Percentiles rank a stretch among this genome's conserved stretches.
Evolutionary conservation across 257 asterid species (phyloP).

Genomic region (Nicotiana paniculata): DNA sequence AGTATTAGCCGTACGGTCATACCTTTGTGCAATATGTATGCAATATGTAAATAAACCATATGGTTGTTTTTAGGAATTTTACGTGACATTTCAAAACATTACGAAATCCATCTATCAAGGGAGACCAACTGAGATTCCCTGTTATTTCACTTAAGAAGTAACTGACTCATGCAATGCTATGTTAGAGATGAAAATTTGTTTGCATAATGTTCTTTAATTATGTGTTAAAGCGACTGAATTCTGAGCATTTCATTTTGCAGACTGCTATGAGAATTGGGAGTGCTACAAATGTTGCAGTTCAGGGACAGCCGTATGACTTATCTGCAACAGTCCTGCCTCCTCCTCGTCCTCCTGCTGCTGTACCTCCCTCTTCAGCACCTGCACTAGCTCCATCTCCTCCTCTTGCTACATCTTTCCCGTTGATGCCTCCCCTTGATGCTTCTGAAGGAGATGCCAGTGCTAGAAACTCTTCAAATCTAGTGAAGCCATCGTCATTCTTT

Average conservation of each 20-base stretch:
- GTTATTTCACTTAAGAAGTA: not conserved
- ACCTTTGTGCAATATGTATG: not conserved
- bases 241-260: constrained; percentile 32
- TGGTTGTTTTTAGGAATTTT: not conserved
- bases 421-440: constrained; percentile 51
- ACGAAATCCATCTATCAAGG: not conserved
- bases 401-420: constrained; percentile 41
- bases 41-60: not conserved
- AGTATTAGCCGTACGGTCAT: not conserved
- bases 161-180: not conserved
- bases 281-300: constrained; percentile 38
- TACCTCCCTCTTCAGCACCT: constrained; percentile 38
- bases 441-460: constrained; percentile 33
- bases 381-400: constrained; percentile 39
- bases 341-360: constrained; percentile 36
- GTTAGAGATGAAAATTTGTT: not conserved
- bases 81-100: not conserved
- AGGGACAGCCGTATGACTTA: constrained; percentile 45
- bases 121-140: not conserved
- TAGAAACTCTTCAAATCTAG: constrained; percentile 58
- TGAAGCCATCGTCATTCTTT: constrained; percentile 79
- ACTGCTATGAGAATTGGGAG: constrained; percentile 51
- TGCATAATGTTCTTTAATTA: not conserved
- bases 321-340: constrained; percentile 34
- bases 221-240: not conserved